phyloP scores from a whole-genome alignment of 352 stramenopile species.

The Pythium chondricola region DNA sequence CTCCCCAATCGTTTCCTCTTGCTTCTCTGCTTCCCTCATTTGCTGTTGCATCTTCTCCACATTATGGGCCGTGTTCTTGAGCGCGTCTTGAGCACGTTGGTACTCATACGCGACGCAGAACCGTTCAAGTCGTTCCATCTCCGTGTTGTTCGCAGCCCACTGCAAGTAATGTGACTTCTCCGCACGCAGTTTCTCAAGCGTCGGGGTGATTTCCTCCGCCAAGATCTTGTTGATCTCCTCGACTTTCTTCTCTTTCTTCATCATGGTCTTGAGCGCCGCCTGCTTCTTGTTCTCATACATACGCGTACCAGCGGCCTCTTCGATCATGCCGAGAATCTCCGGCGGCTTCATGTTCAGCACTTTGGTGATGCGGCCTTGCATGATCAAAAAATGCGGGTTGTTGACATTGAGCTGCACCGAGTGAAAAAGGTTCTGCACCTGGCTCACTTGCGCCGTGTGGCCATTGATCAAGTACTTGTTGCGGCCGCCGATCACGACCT shows the following conservation, averaged over 20 bases:
- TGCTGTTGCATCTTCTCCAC: conserved; percentile 87
- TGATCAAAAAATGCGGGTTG: conserved; percentile 99
- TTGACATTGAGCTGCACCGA: conserved; percentile 99
- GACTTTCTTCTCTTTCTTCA: conserved; percentile 99
- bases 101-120: conserved; percentile 98
- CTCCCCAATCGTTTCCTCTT: conserved; percentile 47
- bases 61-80: conserved; percentile 84
- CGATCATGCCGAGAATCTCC: conserved; percentile 99
- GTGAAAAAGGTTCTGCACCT: conserved; percentile 99
- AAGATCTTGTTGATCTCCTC: conserved; percentile 99
- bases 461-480: conserved; percentile 99
- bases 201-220: conserved; percentile 98
- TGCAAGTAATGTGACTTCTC: conserved; percentile 98
- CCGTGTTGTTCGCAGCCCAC: conserved; percentile 97
- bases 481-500: conserved; percentile 97
- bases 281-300: conserved; percentile 99
- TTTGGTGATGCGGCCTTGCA: conserved; percentile 98
- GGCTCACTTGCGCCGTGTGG: conserved; percentile 93
- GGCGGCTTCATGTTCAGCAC: conserved; percentile 99
- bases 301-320: conserved; percentile 98
- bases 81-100: conserved; percentile 80
- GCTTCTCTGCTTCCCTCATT: conserved; percentile 63
- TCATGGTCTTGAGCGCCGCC: conserved; percentile 97
- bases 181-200: conserved; percentile 94
- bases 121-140: conserved; percentile 95